A percentile compares a stretch with the other conserved stretches of the same genome.
These are phyloP conservation scores for Eucalyptus curtisii DNA, from an alignment of 345 rosid genomes.

Conservation along the genomic window DNA sequence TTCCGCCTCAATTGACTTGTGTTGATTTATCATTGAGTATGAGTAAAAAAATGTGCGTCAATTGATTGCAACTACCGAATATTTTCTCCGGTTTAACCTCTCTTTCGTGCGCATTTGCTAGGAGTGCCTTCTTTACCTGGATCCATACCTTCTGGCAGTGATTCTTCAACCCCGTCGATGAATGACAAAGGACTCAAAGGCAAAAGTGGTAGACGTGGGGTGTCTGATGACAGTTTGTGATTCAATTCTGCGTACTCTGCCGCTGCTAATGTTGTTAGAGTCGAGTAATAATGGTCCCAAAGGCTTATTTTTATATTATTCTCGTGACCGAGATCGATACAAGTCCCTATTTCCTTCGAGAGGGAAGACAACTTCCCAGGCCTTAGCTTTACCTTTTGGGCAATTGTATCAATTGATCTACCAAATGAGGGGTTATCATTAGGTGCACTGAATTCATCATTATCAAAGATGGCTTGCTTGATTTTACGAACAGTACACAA, in stretches of 20 bases:
- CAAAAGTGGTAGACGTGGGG: conserved; percentile 30
- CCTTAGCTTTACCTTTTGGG: neutral
- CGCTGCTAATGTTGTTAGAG: conserved; percentile 26
- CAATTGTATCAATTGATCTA: neutral
- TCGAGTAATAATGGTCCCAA: conserved; percentile 46
- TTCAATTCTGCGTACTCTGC: conserved; percentile 42
- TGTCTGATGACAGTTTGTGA: conserved; percentile 39
- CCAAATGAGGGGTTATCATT: neutral
- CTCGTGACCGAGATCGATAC: neutral
- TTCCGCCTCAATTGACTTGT: too few relatives aligned
- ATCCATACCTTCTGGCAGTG: conserved; percentile 31
- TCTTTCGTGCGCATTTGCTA: conserved; percentile 29
- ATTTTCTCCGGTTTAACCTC: conserved; percentile 18
- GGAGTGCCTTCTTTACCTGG: conserved; percentile 42
- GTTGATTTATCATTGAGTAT: too few relatives aligned
- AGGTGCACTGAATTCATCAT: neutral
- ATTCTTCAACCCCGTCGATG: conserved; percentile 29
- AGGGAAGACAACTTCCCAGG: neutral
- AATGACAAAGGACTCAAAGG: conserved; percentile 26
- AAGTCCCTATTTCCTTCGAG: neutral
- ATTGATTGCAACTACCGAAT: too few relatives aligned
- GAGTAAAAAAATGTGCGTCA: too few relatives aligned
- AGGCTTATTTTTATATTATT: neutral
- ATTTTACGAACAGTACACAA: neutral
- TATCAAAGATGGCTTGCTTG: neutral